phyloP scores from a whole-genome alignment of 2,329 filamentous ascomycete genomes.

The Aspergillus latus region DNA sequence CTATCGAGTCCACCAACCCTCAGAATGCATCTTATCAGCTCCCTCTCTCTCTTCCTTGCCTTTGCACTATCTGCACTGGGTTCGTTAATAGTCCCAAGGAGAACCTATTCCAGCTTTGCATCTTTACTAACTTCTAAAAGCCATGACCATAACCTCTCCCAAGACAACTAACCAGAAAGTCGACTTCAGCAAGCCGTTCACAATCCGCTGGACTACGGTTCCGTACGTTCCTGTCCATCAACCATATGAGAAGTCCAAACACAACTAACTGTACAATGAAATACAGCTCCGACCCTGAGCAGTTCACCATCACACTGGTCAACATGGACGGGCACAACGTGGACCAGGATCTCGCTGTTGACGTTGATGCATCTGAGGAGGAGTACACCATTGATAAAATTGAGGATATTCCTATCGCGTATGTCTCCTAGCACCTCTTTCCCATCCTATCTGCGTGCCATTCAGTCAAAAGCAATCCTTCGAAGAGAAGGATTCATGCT shows the following conservation, averaged over 20 bases:
- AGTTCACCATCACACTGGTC: constrained; percentile 45
- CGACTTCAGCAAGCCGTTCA: constrained; percentile 39
- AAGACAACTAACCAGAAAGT: constrained; percentile 29
- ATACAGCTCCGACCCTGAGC: constrained; percentile 40
- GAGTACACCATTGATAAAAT: constrained; percentile 39
- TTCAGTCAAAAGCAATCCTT: background rate
- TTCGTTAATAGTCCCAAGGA: constrained; percentile 13
- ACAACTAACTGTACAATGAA: constrained; percentile 1
- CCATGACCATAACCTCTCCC: constrained; percentile 38
- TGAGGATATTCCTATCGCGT: constrained; percentile 25
- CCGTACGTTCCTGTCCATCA: constrained; percentile 23
- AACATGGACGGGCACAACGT: constrained; percentile 39
- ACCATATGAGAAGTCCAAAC: background rate
- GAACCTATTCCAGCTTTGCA: too few species aligned
- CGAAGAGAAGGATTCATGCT: background rate
- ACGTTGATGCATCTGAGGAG: constrained; percentile 37
- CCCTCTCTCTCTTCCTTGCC: constrained; percentile 26
- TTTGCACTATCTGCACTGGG: constrained; percentile 33
- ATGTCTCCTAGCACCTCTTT: constrained; percentile 14
- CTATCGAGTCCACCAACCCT: constrained; percentile 8
- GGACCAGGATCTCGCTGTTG: constrained; percentile 32
- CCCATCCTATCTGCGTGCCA: background rate
- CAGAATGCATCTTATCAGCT: constrained; percentile 30
- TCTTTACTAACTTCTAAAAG: constrained; percentile 12
- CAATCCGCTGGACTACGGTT: constrained; percentile 42